phyloP scores from a whole-genome alignment of 2,329 filamentous ascomycete genomes.

The Huntiella savannae region DNA sequence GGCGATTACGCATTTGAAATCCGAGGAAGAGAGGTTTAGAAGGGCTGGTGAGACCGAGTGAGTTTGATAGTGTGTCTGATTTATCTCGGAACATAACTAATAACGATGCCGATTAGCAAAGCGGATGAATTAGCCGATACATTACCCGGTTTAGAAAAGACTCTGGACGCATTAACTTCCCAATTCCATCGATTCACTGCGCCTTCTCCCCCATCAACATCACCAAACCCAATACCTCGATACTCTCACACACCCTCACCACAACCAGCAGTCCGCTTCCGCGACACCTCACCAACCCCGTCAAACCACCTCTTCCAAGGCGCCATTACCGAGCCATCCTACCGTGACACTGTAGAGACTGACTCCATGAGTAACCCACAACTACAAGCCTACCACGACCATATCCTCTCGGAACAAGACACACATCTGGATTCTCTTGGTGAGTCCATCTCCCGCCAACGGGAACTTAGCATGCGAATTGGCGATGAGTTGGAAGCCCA shows the following conservation, averaged over 20 bases:
- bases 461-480: constrained; percentile 87
- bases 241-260: constrained; percentile 12
- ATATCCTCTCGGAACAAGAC: constrained; percentile 75
- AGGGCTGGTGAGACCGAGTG: constrained; percentile 46
- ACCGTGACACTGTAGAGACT: constrained; percentile 39
- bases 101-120: constrained; percentile 19
- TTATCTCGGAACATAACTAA: not conserved
- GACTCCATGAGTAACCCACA: constrained; percentile 56
- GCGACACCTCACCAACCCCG: constrained; percentile 33
- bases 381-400: constrained; percentile 67
- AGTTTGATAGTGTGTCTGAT: constrained; percentile 13
- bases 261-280: constrained; percentile 59
- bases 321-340: not conserved
- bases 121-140: constrained; percentile 38
- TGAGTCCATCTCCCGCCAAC: constrained; percentile 70
- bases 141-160: constrained; percentile 47
- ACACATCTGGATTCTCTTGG: constrained; percentile 78
- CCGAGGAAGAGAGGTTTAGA: constrained; percentile 43
- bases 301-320: not conserved
- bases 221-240: constrained; percentile 33
- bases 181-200: constrained; percentile 57
- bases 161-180: constrained; percentile 56
- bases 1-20: constrained; percentile 52
- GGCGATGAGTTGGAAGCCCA: constrained; percentile 90
- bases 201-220: constrained; percentile 36